Conservation (phyloP, 2,329 filamentous ascomycete species). For the Neonectria punicea region DNA sequence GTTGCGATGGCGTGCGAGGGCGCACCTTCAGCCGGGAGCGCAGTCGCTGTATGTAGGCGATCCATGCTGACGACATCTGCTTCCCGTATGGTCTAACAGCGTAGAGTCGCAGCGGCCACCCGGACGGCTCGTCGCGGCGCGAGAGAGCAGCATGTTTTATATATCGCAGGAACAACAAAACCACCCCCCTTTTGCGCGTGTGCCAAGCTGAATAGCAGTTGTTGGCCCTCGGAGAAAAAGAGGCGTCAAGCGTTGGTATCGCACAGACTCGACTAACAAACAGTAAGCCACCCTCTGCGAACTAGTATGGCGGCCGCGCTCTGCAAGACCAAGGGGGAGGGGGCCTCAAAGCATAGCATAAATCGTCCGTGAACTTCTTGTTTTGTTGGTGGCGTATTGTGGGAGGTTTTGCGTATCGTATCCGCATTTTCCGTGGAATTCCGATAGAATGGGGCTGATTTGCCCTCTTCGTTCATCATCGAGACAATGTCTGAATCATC, state of each 20-base stretch:
- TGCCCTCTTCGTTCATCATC: too few relatives aligned
- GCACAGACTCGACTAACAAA: not conserved
- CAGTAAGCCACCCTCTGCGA: not conserved
- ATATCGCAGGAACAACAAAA: not conserved
- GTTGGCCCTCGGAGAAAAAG: not conserved
- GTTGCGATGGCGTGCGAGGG: constrained; percentile 6
- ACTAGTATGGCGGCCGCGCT: too few relatives aligned
- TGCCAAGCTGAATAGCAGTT: not conserved
- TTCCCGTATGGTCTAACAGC: not conserved
- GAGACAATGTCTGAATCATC: too few relatives aligned
- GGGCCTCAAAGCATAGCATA: not conserved
- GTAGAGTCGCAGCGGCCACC: not conserved
- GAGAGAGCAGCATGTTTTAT: not conserved
- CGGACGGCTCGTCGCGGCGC: not conserved
- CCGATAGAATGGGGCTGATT: too few relatives aligned
- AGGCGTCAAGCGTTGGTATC: not conserved
- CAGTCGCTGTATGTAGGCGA: constrained; percentile 10
- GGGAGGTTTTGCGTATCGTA: not conserved
- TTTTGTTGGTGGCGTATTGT: not conserved
- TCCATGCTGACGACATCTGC: constrained; percentile 16
- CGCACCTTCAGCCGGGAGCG: constrained; percentile 13
- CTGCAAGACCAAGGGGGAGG: not conserved
- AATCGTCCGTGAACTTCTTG: not conserved
- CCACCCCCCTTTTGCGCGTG: not conserved
- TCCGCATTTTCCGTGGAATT: too few relatives aligned